Evolutionary conservation across 208 protist genomes (phyloP).

Genomic region (Lotmaria passim): DNA sequence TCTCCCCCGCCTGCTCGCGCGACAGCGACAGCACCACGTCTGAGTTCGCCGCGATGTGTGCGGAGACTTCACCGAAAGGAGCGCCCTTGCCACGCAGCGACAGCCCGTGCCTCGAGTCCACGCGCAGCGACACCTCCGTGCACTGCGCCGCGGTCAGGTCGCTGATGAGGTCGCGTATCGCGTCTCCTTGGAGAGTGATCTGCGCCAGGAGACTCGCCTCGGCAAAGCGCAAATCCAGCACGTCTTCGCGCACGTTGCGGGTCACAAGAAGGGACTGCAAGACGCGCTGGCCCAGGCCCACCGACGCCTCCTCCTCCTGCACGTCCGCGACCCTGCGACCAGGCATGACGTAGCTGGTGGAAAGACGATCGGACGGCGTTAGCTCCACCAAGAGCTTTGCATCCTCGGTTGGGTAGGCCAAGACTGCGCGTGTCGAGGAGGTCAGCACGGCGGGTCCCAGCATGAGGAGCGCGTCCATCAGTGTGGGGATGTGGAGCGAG

Average conservation of each 20-base stretch:
- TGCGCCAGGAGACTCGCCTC: constrained; percentile 47
- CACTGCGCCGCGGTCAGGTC: constrained; percentile 71
- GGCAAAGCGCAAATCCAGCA: constrained; percentile 76
- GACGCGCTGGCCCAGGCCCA: constrained; percentile 25
- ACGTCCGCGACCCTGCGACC: not conserved
- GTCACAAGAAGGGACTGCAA: constrained; percentile 75
- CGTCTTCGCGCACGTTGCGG: constrained; percentile 48
- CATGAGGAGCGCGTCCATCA: constrained; percentile 77
- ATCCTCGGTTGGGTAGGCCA: constrained; percentile 64
- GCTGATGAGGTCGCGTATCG: constrained; percentile 57
- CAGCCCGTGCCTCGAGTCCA: constrained; percentile 47
- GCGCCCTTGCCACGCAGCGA: constrained; percentile 56
- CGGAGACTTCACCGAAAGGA: constrained; percentile 59
- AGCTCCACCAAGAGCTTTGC: constrained; percentile 75
- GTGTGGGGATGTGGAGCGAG: constrained; percentile 60
- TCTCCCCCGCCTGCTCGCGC: constrained; percentile 32
- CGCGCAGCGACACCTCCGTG: constrained; percentile 44
- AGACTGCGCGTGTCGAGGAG: constrained; percentile 31
- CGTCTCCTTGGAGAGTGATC: constrained; percentile 61
- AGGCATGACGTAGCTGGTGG: not conserved
- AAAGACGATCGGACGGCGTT: constrained; percentile 22
- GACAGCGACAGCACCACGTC: constrained; percentile 51
- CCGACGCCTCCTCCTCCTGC: not conserved
- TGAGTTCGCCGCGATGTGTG: constrained; percentile 42
- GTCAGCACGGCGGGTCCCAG: constrained; percentile 44